phyloP scores from a whole-genome alignment of 371 early-diverging fungal species.

The Racocetra persica region DNA sequence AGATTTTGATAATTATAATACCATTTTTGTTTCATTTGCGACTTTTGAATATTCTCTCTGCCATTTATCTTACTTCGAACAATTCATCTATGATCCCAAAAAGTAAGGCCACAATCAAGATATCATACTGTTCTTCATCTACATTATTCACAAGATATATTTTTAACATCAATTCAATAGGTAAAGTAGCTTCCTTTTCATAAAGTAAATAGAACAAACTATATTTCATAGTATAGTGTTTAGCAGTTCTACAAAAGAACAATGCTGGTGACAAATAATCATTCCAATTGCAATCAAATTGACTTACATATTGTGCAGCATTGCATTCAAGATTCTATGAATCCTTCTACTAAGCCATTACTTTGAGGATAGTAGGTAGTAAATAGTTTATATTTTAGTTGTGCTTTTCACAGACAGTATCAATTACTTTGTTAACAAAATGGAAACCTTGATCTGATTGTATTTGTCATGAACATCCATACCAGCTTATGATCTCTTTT shows the following conservation, averaged over 20 bases:
- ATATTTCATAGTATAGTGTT: background rate
- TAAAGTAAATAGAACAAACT: constrained; percentile 37
- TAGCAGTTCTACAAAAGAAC: constrained; percentile 29
- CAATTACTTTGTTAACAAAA: constrained; percentile 19
- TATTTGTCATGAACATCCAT: constrained; percentile 49
- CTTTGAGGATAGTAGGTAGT: background rate
- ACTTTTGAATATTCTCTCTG: too few species aligned
- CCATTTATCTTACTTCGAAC: constrained; percentile 47
- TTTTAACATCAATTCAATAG: background rate
- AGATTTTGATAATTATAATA: too few species aligned
- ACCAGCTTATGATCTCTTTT: constrained; percentile 47
- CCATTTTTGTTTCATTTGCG: too few species aligned
- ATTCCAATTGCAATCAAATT: constrained; percentile 41
- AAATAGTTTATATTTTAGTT: background rate
- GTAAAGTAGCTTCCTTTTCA: constrained; percentile 33
- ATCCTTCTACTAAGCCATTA: constrained; percentile 45
- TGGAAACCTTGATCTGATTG: constrained; percentile 49
- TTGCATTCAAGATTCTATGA: constrained; percentile 11
- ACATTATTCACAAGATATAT: too few species aligned
- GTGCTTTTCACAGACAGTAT: background rate
- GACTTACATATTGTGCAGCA: too few species aligned
- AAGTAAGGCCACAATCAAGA: too few species aligned
- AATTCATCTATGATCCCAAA: too few species aligned
- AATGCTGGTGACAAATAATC: background rate
- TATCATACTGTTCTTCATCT: too few species aligned